Conservation (phyloP, 345 rosid genomes). For the Trapa incisa region DNA sequence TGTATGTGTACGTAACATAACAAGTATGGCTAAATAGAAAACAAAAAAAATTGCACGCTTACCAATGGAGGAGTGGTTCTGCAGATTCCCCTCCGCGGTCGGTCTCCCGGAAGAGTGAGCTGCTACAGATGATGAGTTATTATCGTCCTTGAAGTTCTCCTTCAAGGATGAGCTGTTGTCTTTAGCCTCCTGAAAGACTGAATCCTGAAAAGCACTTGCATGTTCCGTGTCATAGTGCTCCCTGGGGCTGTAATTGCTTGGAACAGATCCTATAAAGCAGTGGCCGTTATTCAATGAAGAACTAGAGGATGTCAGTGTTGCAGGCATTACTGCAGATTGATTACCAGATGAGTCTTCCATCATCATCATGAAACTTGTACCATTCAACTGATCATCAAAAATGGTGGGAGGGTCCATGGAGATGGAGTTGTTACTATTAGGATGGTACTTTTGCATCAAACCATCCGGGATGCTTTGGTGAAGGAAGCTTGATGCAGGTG, state of each 20-base stretch:
- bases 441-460: neutral
- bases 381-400: neutral
- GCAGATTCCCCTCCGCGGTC: neutral
- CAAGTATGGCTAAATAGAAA: neutral
- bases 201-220: slow-evolving; percentile 42
- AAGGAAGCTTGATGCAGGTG: neutral
- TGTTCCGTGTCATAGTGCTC: neutral
- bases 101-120: neutral
- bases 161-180: slow-evolving; percentile 10
- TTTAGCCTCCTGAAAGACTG: slow-evolving; percentile 41
- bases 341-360: neutral
- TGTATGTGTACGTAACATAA: neutral
- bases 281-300: neutral
- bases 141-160: neutral
- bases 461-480: neutral
- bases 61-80: neutral
- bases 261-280: slow-evolving; percentile 1
- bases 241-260: neutral
- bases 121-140: neutral
- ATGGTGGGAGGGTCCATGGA: neutral
- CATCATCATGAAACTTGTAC: neutral
- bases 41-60: neutral
- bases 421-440: neutral
- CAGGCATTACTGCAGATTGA: neutral
- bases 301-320: neutral